Evolutionary conservation across 2,329 filamentous ascomycete genomes (phyloP).

Genomic region (Fonsecaea erecta): DNA sequence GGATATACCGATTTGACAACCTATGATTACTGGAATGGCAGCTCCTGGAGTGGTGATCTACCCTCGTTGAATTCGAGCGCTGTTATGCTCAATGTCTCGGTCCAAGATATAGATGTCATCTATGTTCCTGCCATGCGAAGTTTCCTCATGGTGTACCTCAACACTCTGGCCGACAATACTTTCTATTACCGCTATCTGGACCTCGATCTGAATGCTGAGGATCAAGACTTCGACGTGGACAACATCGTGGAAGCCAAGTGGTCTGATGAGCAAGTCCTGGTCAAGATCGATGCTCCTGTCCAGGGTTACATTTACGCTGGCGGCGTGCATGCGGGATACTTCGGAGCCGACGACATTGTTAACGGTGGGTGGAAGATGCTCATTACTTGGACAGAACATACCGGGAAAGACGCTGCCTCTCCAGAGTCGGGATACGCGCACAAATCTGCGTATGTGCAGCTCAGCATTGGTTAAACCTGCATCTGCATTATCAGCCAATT

Average conservation of each 20-base stretch:
- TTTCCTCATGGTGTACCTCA: constrained; percentile 43
- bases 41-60: constrained; percentile 37
- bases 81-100: constrained; percentile 37
- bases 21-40: constrained; percentile 41
- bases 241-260: constrained; percentile 39
- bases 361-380: constrained; percentile 42
- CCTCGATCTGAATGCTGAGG: constrained; percentile 36
- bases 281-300: constrained; percentile 35
- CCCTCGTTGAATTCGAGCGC: constrained; percentile 33
- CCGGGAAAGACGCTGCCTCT: constrained; percentile 37
- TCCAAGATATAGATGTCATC: constrained; percentile 42
- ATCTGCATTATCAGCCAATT: neutral
- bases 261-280: constrained; percentile 40
- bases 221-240: constrained; percentile 37
- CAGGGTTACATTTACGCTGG: constrained; percentile 42
- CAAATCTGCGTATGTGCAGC: constrained; percentile 28
- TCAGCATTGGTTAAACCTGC: constrained; percentile 15
- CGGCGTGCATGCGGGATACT: constrained; percentile 41
- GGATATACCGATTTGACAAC: constrained; percentile 33
- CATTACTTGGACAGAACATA: constrained; percentile 43
- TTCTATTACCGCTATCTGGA: constrained; percentile 43
- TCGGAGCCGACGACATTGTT: constrained; percentile 40
- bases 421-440: constrained; percentile 39
- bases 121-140: constrained; percentile 42
- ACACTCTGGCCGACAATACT: constrained; percentile 41